Conservation (phyloP, 352 stramenopile species). For the Globisporangium cystogenes region DNA sequence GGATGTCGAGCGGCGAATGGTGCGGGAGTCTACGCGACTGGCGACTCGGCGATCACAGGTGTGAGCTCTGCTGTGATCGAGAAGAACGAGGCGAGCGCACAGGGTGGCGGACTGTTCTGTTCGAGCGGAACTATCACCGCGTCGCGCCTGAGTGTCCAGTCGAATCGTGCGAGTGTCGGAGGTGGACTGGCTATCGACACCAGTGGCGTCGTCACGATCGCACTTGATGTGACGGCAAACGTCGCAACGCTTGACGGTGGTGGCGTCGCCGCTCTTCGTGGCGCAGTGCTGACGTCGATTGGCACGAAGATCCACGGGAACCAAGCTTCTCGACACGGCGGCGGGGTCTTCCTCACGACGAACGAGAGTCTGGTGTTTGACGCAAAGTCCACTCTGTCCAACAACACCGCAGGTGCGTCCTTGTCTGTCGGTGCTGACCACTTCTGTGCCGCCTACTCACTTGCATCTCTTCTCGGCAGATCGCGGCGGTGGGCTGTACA, state of each 20-base stretch:
- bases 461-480: constrained; percentile 2
- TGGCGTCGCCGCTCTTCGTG: constrained; percentile 34
- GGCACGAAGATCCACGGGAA: constrained; percentile 21
- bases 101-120: constrained; percentile 26
- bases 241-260: constrained; percentile 27
- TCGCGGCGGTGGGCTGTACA: constrained; percentile 27
- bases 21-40: constrained; percentile 24
- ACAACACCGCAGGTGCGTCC: constrained; percentile 21
- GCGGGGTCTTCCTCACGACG: constrained; percentile 31
- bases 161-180: constrained; percentile 26
- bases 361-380: constrained; percentile 33
- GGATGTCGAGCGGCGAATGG: constrained; percentile 18
- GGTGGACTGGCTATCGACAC: constrained; percentile 24
- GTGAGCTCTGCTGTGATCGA: constrained; percentile 13
- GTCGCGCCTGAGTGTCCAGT: constrained; percentile 5
- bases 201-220: constrained; percentile 11
- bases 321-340: constrained; percentile 24
- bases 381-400: constrained; percentile 16
- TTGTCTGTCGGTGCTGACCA: background rate
- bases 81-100: constrained; percentile 17
- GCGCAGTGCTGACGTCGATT: constrained; percentile 13
- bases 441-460: background rate
- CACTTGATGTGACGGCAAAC: constrained; percentile 22
- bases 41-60: constrained; percentile 10
- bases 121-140: constrained; percentile 7